phyloP scores from a whole-genome alignment of 2,329 filamentous ascomycete genomes.

The Aspergillus terreus region DNA sequence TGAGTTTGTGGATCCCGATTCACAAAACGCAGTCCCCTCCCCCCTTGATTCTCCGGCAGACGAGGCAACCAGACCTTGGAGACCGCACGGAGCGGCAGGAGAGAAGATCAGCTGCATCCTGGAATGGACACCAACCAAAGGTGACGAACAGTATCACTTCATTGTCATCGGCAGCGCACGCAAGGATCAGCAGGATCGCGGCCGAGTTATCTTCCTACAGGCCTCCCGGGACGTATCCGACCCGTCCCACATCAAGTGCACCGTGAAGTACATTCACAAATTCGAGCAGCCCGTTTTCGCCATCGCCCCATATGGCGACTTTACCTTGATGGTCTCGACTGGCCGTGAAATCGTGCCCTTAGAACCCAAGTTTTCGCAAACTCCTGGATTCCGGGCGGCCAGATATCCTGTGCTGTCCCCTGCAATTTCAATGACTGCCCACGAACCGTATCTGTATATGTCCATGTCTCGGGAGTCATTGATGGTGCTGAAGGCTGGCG shows the following conservation, averaged over 20 bases:
- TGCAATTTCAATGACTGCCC: conserved; percentile 49
- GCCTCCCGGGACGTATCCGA: conserved; percentile 24
- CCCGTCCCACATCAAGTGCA: conserved; percentile 28
- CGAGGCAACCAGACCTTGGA: conserved; percentile 16
- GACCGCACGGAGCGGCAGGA: conserved; percentile 32
- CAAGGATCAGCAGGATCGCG: conserved; percentile 24
- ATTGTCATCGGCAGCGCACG: conserved; percentile 39
- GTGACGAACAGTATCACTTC: conserved; percentile 37
- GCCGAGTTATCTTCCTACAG: conserved; percentile 38
- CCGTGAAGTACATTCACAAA: conserved; percentile 33
- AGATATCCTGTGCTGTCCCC: conserved; percentile 44
- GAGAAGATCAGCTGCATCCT: conserved; percentile 40
- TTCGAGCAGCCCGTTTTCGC: conserved; percentile 48
- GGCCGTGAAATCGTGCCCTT: conserved; percentile 44
- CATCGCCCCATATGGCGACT: conserved; percentile 49
- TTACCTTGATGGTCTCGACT: conserved; percentile 44
- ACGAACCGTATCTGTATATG: conserved; percentile 48
- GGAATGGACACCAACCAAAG: conserved; percentile 38
- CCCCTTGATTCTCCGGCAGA: conserved; percentile 4
- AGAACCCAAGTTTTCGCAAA: conserved; percentile 38
- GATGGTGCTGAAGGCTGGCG: conserved; percentile 42
- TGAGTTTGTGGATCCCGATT: conserved; percentile 38
- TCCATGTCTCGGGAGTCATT: conserved; percentile 55
- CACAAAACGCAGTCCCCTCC: conserved; percentile 19
- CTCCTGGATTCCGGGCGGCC: conserved; percentile 40